Evolutionary conservation across 371 early-diverging fungal species (phyloP).

Genomic region (Rozella allomycis): DNA sequence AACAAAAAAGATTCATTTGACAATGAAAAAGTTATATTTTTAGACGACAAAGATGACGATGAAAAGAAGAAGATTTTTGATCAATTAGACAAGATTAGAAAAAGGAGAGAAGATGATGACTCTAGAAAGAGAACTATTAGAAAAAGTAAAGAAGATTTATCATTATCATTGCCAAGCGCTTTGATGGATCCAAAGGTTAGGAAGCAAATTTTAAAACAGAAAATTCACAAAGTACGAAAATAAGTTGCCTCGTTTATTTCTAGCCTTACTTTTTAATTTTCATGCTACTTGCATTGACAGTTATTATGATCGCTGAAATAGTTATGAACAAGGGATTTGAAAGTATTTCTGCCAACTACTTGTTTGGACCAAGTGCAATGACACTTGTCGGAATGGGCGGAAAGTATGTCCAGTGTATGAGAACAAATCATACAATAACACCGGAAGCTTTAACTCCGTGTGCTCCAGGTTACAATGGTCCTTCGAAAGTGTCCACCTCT

Average conservation of each 20-base stretch:
- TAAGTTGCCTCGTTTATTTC: no score
- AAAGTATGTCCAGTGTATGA: slow-evolving; percentile 26
- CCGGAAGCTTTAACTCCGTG: slow-evolving; percentile 3
- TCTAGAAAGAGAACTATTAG: background rate
- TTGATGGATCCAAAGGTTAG: slow-evolving; percentile 2
- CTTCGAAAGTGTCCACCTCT: slow-evolving; percentile 9
- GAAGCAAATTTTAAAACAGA: background rate
- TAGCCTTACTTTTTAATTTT: slow-evolving; percentile 15
- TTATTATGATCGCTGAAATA: slow-evolving; percentile 6
- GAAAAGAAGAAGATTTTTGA: no score
- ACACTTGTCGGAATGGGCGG: slow-evolving; percentile 25
- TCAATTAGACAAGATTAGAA: no score
- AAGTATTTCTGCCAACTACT: slow-evolving; percentile 11
- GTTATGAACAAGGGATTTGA: slow-evolving; percentile 12
- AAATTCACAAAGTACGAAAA: slow-evolving; percentile 2
- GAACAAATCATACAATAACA: background rate
- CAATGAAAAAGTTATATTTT: no score
- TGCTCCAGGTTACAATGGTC: slow-evolving; percentile 1
- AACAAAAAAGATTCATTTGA: no score
- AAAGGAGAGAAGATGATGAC: background rate
- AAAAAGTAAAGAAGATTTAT: no score
- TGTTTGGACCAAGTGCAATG: slow-evolving; percentile 23
- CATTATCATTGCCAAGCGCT: background rate
- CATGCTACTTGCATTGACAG: slow-evolving; percentile 9
- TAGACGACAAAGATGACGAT: no score